Conservation (phyloP, 1,284 basidiomycete species). For the Leccinum cinnamomeum region DNA sequence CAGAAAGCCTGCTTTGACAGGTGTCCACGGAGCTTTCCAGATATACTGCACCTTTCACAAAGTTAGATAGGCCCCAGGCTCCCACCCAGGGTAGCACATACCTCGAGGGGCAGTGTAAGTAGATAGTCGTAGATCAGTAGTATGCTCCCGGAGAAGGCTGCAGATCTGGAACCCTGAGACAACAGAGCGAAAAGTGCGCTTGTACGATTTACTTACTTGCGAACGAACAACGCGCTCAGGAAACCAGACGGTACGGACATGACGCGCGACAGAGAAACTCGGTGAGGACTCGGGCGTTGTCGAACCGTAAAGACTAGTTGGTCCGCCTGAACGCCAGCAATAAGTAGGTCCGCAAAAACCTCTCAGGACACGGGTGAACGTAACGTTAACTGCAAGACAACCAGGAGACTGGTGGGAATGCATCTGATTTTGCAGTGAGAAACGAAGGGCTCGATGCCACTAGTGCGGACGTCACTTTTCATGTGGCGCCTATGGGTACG, state of each 20-base stretch:
- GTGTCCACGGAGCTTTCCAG: slow-evolving; percentile 12
- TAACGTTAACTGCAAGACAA: not conserved
- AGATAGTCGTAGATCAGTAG: no score
- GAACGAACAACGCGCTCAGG: not conserved
- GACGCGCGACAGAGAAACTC: not conserved
- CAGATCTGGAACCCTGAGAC: not conserved
- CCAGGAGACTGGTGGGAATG: not conserved
- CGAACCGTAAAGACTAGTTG: not conserved
- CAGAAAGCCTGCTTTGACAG: slow-evolving; percentile 14
- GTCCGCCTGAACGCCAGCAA: not conserved
- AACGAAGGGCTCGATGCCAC: not conserved
- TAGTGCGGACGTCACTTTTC: not conserved
- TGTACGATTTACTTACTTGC: not conserved
- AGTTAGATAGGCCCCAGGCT: not conserved
- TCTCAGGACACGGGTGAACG: not conserved
- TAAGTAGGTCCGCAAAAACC: not conserved
- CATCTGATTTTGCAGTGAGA: not conserved
- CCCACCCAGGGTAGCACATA: not conserved
- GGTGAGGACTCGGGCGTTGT: not conserved
- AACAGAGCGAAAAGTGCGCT: not conserved
- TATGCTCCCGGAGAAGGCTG: no score
- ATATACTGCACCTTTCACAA: slow-evolving; percentile 14
- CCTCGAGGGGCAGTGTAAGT: no score
- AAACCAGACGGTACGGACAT: not conserved
- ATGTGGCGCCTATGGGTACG: not conserved